These are phyloP conservation scores for Medicago lupulina DNA, from an alignment of 306 rosid genomes.

Conservation along the genomic window DNA sequence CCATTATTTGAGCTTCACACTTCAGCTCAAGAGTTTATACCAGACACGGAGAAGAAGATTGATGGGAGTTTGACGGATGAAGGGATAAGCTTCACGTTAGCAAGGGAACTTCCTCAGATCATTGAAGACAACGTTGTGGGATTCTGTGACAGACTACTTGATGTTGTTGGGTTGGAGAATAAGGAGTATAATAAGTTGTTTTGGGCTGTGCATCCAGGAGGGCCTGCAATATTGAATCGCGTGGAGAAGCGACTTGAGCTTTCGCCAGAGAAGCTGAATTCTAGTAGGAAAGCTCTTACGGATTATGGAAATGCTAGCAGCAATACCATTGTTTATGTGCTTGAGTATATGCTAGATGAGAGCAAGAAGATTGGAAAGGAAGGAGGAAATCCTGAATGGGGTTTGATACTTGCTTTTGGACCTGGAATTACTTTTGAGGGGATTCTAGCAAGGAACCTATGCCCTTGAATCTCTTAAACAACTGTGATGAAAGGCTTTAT, in stretches of 20 bases:
- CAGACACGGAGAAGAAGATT: constrained; percentile 72
- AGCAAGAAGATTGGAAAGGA: constrained; percentile 53
- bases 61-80: constrained; percentile 90
- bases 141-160: constrained; percentile 70
- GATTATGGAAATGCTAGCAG: constrained; percentile 95
- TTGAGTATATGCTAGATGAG: constrained; percentile 87
- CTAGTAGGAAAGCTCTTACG: constrained; percentile 77
- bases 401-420: constrained; percentile 91
- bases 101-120: constrained; percentile 86
- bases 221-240: constrained; percentile 87
- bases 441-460: constrained; percentile 77
- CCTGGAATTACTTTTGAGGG: constrained; percentile 94
- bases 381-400: constrained; percentile 69
- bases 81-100: constrained; percentile 83
- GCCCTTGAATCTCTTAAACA: constrained; percentile 35
- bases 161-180: constrained; percentile 50
- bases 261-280: constrained; percentile 73
- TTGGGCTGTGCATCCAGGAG: constrained; percentile 96
- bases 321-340: constrained; percentile 81
- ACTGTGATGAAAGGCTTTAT: neutral
- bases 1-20: constrained; percentile 90
- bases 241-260: constrained; percentile 81
- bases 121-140: constrained; percentile 80
- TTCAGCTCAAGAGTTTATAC: constrained; percentile 75
- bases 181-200: constrained; percentile 71